Conservation (phyloP, 75 land plant genomes). For the Sequoiadendron giganteum region DNA sequence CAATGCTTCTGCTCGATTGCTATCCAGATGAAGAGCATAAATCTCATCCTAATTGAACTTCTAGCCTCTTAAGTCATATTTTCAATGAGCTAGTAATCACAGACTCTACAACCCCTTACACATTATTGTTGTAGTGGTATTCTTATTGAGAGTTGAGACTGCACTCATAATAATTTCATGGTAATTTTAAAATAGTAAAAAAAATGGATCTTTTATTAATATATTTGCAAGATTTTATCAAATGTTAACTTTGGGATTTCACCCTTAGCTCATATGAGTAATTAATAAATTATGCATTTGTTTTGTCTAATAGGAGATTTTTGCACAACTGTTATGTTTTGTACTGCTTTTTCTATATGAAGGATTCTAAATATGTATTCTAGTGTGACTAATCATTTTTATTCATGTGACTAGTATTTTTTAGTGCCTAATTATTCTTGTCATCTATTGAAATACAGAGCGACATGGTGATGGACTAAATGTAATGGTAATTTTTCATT, state of each 20-base stretch:
- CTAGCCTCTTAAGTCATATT: too few relatives aligned
- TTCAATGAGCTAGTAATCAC: too few relatives aligned
- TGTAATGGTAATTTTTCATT: too few relatives aligned
- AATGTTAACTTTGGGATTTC: not conserved
- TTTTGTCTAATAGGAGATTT: not conserved
- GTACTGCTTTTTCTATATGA: not conserved
- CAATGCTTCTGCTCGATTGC: too few relatives aligned
- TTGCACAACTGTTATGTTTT: not conserved
- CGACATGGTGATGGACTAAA: not conserved
- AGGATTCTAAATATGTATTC: not conserved
- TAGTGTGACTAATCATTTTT: too few relatives aligned
- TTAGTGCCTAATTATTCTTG: not conserved
- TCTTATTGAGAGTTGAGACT: not conserved
- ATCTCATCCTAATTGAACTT: too few relatives aligned
- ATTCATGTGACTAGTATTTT: not conserved
- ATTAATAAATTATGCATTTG: not conserved
- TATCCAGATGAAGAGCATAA: too few relatives aligned
- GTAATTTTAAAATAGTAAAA: not conserved
- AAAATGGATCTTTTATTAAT: not conserved
- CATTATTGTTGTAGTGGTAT: not conserved
- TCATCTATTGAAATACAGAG: slow-evolving; percentile 46
- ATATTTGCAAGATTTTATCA: not conserved
- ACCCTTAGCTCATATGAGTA: not conserved
- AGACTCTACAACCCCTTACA: not conserved
- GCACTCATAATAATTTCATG: not conserved